Evolutionary conservation across 805 yeast species (phyloP).

Genomic region (Metschnikowia kofuensis): DNA sequence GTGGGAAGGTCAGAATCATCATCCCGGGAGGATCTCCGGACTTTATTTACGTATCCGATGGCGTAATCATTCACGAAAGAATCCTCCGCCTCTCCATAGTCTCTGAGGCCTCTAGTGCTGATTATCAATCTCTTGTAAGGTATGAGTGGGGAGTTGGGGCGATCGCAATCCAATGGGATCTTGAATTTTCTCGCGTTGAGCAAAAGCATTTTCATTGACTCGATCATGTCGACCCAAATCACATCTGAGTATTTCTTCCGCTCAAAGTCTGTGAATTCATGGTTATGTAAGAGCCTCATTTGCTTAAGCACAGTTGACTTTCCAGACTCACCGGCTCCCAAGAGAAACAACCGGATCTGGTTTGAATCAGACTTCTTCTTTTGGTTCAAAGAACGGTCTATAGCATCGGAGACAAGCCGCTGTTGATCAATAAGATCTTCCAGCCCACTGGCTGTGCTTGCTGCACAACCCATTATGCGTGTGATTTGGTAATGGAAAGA

Average conservation of each 20-base stretch:
- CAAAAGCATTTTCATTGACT: conserved; percentile 72
- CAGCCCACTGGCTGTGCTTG: conserved; percentile 44
- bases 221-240: conserved; percentile 90
- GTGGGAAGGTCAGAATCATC: conserved; percentile 7
- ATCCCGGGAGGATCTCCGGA: conserved; percentile 2
- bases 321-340: conserved; percentile 95
- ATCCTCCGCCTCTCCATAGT: conserved; percentile 12
- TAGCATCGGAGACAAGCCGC: conserved; percentile 55
- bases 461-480: conserved; percentile 65
- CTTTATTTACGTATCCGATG: conserved; percentile 12
- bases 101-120: conserved; percentile 38
- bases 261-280: conserved; percentile 80
- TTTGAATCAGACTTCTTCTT: conserved; percentile 52
- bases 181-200: conserved; percentile 70
- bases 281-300: conserved; percentile 78
- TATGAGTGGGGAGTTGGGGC: conserved; percentile 43
- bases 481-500: too few species aligned
- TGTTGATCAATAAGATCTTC: conserved; percentile 53
- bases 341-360: conserved; percentile 67
- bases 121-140: conserved; percentile 49
- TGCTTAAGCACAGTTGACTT: conserved; percentile 91
- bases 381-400: conserved; percentile 58
- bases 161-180: conserved; percentile 65
- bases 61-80: conserved; percentile 15
- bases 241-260: conserved; percentile 77